Evolutionary conservation across 2,329 filamentous ascomycete species (phyloP).

Genomic region (Pezicula neosporulosa): DNA sequence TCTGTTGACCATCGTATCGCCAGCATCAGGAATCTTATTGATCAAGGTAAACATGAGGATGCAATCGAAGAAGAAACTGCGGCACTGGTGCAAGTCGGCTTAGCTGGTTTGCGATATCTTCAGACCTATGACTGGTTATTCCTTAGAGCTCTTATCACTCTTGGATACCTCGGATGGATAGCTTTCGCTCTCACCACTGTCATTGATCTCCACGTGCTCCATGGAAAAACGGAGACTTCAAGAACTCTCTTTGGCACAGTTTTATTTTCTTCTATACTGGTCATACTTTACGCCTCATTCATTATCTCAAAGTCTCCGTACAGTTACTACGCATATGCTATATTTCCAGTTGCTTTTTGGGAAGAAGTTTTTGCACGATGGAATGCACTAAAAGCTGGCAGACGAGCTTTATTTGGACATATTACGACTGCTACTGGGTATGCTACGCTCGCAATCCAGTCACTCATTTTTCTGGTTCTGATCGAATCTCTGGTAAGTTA

Average conservation of each 20-base stretch:
- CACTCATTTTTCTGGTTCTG: slow-evolving; percentile 65
- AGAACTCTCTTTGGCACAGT: slow-evolving; percentile 57
- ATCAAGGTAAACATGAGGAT: slow-evolving; percentile 62
- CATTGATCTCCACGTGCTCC: slow-evolving; percentile 81
- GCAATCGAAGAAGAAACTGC: slow-evolving; percentile 76
- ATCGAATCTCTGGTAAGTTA: slow-evolving; percentile 71
- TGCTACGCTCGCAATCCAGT: slow-evolving; percentile 59
- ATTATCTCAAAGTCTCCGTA: slow-evolving; percentile 73
- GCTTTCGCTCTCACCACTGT: slow-evolving; percentile 87
- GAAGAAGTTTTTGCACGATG: slow-evolving; percentile 86
- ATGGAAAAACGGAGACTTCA: slow-evolving; percentile 61
- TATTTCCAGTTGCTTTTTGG: slow-evolving; percentile 95
- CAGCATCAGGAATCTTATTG: slow-evolving; percentile 66
- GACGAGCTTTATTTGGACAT: slow-evolving; percentile 65
- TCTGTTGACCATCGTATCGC: slow-evolving; percentile 65
- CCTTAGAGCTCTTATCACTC: slow-evolving; percentile 79
- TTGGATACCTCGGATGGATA: slow-evolving; percentile 94
- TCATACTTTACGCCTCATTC: slow-evolving; percentile 74
- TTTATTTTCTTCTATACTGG: slow-evolving; percentile 73
- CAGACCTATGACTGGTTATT: slow-evolving; percentile 99
- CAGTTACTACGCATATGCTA: slow-evolving; percentile 86
- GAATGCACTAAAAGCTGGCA: slow-evolving; percentile 63
- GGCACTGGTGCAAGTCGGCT: slow-evolving; percentile 69
- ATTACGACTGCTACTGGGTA: slow-evolving; percentile 57
- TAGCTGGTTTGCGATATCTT: slow-evolving; percentile 85